Conservation (phyloP, 208 protist species). For the Trypanosoma theileri region DNA sequence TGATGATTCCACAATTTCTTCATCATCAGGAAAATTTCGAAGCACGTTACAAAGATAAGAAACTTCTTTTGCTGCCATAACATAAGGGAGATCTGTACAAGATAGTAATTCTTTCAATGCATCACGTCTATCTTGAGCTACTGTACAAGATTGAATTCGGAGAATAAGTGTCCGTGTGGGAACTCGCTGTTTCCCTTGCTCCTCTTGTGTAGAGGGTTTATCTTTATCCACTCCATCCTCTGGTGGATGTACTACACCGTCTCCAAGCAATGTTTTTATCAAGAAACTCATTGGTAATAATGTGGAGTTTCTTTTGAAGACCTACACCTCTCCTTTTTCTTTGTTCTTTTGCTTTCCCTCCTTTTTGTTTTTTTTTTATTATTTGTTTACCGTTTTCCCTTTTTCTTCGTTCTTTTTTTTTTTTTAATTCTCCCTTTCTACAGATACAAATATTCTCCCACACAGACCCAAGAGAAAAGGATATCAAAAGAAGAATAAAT, state of each 20-base stretch:
- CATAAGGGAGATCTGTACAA: slow-evolving; percentile 56
- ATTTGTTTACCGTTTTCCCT: too few relatives aligned
- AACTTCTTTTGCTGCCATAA: slow-evolving; percentile 43
- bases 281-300: slow-evolving; percentile 73
- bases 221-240: not conserved
- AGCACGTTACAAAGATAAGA: slow-evolving; percentile 44
- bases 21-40: slow-evolving; percentile 37
- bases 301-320: too few relatives aligned
- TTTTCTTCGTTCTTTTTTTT: too few relatives aligned
- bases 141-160: slow-evolving; percentile 69
- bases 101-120: slow-evolving; percentile 54
- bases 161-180: slow-evolving; percentile 63
- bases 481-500: too few relatives aligned
- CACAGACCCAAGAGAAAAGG: not conserved
- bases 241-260: slow-evolving; percentile 73
- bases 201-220: not conserved
- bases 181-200: slow-evolving; percentile 6
- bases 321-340: too few relatives aligned
- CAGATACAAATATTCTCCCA: not conserved
- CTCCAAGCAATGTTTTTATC: slow-evolving; percentile 66
- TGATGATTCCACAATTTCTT: slow-evolving; percentile 38
- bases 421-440: not conserved
- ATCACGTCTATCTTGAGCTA: slow-evolving; percentile 82
- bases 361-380: too few relatives aligned
- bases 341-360: too few relatives aligned